Evolutionary conservation across 306 rosid species (phyloP).

Genomic region (Cucumis melo): DNA sequence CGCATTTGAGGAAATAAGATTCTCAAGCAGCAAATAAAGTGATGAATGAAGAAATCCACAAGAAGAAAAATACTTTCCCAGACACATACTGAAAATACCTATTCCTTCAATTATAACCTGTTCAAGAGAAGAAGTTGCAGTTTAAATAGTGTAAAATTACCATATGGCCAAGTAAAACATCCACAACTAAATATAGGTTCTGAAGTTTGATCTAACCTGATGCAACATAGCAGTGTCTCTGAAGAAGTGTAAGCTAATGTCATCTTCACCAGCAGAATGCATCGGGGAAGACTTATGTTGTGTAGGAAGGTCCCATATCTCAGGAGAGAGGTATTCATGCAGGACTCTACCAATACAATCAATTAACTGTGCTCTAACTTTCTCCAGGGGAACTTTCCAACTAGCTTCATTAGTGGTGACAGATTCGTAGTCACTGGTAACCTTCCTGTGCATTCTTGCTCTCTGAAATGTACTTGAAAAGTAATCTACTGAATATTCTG

Average conservation of each 20-base stretch:
- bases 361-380: conserved; percentile 40
- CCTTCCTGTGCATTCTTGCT: conserved; percentile 15
- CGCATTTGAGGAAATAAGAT: conserved; percentile 57
- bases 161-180: not conserved
- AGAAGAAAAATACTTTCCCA: conserved; percentile 58
- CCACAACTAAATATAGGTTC: not conserved
- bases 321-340: conserved; percentile 76
- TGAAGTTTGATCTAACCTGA: conserved; percentile 44
- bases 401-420: conserved; percentile 17
- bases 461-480: conserved; percentile 49
- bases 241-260: conserved; percentile 48
- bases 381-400: conserved; percentile 49
- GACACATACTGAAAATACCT: conserved; percentile 67
- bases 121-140: conserved; percentile 23
- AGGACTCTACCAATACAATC: conserved; percentile 74
- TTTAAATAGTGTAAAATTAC: conserved; percentile 3
- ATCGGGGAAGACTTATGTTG: conserved; percentile 21
- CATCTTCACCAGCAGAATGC: conserved; percentile 33
- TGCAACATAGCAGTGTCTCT: conserved; percentile 70
- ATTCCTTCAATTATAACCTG: conserved; percentile 94
- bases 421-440: conserved; percentile 20
- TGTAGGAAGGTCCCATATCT: conserved; percentile 74
- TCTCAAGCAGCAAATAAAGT: conserved; percentile 81
- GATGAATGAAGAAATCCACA: conserved; percentile 89
- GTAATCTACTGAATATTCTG: conserved; percentile 46